Conservation (phyloP, 1,139 yeast species). For the Saccharomyces hybrid region DNA sequence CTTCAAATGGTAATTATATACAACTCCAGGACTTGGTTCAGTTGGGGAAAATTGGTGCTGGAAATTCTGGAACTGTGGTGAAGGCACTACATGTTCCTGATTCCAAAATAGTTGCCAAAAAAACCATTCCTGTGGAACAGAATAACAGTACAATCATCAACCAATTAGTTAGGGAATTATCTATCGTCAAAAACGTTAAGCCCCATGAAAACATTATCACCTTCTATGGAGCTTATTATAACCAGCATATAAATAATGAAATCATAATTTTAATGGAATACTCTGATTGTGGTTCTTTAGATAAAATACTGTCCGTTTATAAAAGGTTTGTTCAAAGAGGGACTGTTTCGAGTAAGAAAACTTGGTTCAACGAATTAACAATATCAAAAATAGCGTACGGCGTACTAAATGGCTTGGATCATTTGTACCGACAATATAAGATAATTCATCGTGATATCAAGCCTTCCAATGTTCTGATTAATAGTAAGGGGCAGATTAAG, state of each 20-base stretch:
- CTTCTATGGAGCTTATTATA: constrained; percentile 76
- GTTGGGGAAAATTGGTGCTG: constrained; percentile 76
- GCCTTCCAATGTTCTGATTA: constrained; percentile 80
- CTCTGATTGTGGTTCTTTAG: constrained; percentile 91
- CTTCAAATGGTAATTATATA: not conserved
- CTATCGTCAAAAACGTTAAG: constrained; percentile 85
- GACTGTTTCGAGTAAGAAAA: constrained; percentile 21
- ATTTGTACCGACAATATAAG: constrained; percentile 71
- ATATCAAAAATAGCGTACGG: constrained; percentile 69
- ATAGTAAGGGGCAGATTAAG: constrained; percentile 72
- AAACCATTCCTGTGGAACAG: constrained; percentile 79
- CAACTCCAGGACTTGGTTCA: constrained; percentile 55
- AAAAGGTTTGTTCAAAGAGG: constrained; percentile 22
- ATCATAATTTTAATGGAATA: constrained; percentile 84
- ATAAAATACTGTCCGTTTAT: constrained; percentile 52
- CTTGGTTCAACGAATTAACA: constrained; percentile 58
- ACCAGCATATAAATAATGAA: constrained; percentile 29
- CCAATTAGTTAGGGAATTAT: constrained; percentile 80
- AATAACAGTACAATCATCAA: constrained; percentile 67
- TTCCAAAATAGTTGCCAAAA: constrained; percentile 84
- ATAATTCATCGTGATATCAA: constrained; percentile 91
- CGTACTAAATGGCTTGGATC: constrained; percentile 73
- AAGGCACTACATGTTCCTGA: constrained; percentile 86
- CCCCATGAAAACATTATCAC: constrained; percentile 73
- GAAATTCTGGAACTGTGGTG: constrained; percentile 89